Base-by-base conservation (phyloP, 345 rosid genomes). In the Boechera stricta region DNA sequence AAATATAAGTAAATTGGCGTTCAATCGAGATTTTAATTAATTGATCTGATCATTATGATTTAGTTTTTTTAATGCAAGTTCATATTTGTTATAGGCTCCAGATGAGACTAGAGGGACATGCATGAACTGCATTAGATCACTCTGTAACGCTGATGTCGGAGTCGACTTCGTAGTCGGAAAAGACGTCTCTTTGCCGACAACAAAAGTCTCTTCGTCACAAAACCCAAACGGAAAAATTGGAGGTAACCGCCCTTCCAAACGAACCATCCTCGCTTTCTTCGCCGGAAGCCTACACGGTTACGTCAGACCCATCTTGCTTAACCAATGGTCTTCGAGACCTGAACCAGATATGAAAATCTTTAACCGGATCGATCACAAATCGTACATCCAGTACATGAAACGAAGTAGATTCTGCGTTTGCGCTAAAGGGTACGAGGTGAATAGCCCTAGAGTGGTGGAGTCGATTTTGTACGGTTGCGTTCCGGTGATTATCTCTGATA, bases 341-440 rank as follows among this genome's bases (percentile, higher is more conserved):
- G 85, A 85, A 58, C 77, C 86, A 3, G 91, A 91, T 84, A 90
- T 93, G 94, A 93, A 86, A 67, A 86, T 93, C 85, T 67, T 88
- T 15, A 88, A 89, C 66, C 70, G 80, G 53, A 45, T 71, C 4
- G 31, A 71, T 5, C 69, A 68, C 10, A 60, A 61, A 51, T 61
- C 67, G 1, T 93, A 91, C 73, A 70, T 87, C 58, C 90, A 84
- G 60, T 65, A 80, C 82, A 89, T 93, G 92, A 90, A 91, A 82
- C 86, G 84, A 55, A 91, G 92, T 77, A 88, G 81, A 72, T 93
- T 84, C 72, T 93, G 98, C 82, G 74, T 91, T 54, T 93, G 96
- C 39, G 94, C 97, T 65, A 85, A 89, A 76, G 98, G 97, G 4
- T 89, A 91, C 48, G 92, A 91, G 74, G 97, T 91, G 72, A 90